These are phyloP conservation scores for Curvularia hawaiiensis DNA, from an alignment of 2,329 filamentous ascomycete species.

Conservation along the genomic window DNA sequence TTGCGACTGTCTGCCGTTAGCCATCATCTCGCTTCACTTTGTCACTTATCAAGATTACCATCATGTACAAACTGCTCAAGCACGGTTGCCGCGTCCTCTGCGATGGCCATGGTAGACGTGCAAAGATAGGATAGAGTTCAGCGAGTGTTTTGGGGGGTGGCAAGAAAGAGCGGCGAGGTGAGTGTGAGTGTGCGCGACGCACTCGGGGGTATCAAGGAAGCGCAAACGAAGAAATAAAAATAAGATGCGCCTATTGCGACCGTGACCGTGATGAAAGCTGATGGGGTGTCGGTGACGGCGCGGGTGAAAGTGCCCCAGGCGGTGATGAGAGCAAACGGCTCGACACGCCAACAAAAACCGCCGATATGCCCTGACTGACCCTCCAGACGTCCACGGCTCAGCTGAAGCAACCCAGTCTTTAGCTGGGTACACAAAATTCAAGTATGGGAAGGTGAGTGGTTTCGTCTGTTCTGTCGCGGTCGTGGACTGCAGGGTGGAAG, in stretches of 20 bases:
- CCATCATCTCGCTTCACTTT: neutral
- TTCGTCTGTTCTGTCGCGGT: slow-evolving; percentile 5
- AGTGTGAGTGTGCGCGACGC: neutral
- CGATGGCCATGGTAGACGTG: slow-evolving; percentile 37
- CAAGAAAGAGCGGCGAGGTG: neutral
- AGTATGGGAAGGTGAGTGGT: neutral
- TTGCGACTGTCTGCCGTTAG: slow-evolving; percentile 61
- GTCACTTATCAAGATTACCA: slow-evolving; percentile 48
- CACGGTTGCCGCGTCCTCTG: slow-evolving; percentile 70
- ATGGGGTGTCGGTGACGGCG: slow-evolving; percentile 24
- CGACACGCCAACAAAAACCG: neutral
- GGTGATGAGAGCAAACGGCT: slow-evolving; percentile 12
- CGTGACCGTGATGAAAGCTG: slow-evolving; percentile 25
- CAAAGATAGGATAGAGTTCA: neutral
- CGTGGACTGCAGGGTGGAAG: slow-evolving; percentile 5
- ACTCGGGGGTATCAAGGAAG: neutral
- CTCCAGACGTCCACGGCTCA: neutral
- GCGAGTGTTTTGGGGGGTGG: slow-evolving; percentile 1
- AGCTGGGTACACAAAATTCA: neutral
- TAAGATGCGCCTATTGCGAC: neutral
- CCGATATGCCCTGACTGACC: neutral
- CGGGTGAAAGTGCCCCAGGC: slow-evolving; percentile 16
- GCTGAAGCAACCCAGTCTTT: neutral
- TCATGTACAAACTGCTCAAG: slow-evolving; percentile 80
- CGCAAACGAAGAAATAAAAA: neutral